These are phyloP conservation scores for Boletus reticuloceps DNA, from an alignment of 768 basidiomycete genomes.

Conservation along the genomic window DNA sequence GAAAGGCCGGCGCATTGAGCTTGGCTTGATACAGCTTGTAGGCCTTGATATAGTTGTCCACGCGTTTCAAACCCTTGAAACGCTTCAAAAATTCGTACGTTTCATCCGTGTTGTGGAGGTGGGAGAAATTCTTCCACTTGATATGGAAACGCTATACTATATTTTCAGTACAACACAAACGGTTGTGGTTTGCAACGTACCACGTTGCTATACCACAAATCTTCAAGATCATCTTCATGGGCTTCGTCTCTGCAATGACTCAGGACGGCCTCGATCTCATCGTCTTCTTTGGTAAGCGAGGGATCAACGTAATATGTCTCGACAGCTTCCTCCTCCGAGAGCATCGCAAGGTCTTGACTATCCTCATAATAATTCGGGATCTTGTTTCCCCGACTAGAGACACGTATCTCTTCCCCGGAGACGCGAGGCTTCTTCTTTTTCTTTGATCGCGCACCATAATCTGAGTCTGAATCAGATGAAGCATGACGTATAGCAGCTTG, in stretches of 20 bases:
- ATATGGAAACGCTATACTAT: constrained; percentile 86
- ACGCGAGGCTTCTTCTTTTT: constrained; percentile 70
- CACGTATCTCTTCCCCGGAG: constrained; percentile 70
- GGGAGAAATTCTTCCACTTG: constrained; percentile 99
- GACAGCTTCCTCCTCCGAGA: constrained; percentile 55
- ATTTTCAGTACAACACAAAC: constrained; percentile 4
- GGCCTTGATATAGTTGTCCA: constrained; percentile 98
- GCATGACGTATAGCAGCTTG: constrained; percentile 53
- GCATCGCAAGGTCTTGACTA: constrained; percentile 72
- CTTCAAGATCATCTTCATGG: constrained; percentile 68
- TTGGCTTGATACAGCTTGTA: constrained; percentile 73
- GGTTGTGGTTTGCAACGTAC: constrained; percentile 40
- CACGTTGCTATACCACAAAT: constrained; percentile 85
- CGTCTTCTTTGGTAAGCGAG: constrained; percentile 56
- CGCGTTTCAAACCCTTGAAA: constrained; percentile 93
- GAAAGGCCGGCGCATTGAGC: constrained; percentile 62
- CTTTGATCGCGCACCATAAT: constrained; percentile 83
- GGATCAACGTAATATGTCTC: constrained; percentile 57
- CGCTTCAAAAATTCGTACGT: constrained; percentile 94
- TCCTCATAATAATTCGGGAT: constrained; percentile 83
- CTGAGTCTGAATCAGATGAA: constrained; percentile 79
- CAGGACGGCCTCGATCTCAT: constrained; percentile 92
- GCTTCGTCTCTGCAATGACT: constrained; percentile 86
- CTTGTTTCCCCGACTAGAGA: constrained; percentile 71
- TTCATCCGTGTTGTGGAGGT: constrained; percentile 99